Evolutionary conservation across 1,284 basidiomycete genomes (phyloP).

Genomic region (Cryptococcus sp.): DNA sequence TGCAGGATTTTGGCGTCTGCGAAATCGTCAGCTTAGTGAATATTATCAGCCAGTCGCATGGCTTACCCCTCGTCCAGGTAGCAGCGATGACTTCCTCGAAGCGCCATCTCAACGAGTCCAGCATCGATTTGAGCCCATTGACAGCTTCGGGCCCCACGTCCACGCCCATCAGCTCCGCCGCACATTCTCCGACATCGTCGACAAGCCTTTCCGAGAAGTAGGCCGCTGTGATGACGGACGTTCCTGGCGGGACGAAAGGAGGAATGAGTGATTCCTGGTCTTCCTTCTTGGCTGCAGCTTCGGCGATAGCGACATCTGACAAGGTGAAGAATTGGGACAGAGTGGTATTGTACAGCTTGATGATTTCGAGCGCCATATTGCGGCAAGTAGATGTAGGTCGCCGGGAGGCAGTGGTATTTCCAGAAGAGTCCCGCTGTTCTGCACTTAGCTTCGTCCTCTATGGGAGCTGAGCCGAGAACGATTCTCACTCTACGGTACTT

Average conservation of each 20-base stretch:
- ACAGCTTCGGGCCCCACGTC: conserved; percentile 77
- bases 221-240: conserved; percentile 79
- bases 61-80: conserved; percentile 78
- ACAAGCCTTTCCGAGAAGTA: conserved; percentile 79
- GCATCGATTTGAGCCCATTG: conserved; percentile 67
- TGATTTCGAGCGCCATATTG: conserved; percentile 86
- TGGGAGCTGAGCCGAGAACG: neutral
- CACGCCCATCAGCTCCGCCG: conserved; percentile 76
- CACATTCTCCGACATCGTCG: conserved; percentile 80
- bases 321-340: conserved; percentile 88
- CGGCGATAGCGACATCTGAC: conserved; percentile 68
- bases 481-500: conserved; percentile 74
- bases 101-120: conserved; percentile 83
- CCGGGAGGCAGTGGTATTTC: conserved; percentile 43
- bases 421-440: conserved; percentile 38
- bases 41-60: neutral
- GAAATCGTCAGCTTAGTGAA: neutral
- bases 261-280: conserved; percentile 52
- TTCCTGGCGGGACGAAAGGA: conserved; percentile 70
- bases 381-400: conserved; percentile 81
- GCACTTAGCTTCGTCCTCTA: conserved; percentile 4
- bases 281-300: conserved; percentile 50
- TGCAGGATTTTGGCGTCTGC: conserved; percentile 83
- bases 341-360: conserved; percentile 82
- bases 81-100: conserved; percentile 80